phyloP scores from a whole-genome alignment of 169 alveolate genomes.

The Pseudocohnilembus persalinus region DNA sequence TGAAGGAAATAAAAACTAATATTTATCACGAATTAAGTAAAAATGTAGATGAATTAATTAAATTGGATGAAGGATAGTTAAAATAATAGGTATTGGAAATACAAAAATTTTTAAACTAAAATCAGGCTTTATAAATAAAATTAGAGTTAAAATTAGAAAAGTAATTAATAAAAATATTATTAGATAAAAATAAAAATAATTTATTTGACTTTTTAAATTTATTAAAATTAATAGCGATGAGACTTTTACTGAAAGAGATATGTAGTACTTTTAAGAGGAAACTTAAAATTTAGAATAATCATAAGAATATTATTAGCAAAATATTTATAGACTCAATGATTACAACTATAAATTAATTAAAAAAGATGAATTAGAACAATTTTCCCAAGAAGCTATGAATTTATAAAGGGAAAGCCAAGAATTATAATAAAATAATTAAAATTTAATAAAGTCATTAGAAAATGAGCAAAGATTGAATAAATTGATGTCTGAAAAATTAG shows the following conservation, averaged over 20 bases:
- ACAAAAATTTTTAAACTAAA: no score
- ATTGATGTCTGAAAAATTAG: not conserved
- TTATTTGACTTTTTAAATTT: no score
- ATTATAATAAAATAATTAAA: no score
- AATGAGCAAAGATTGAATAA: not conserved
- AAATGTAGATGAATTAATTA: not conserved
- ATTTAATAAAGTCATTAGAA: not conserved
- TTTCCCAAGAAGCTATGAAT: not conserved
- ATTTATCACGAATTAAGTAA: not conserved
- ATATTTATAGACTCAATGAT: not conserved
- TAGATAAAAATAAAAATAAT: no score
- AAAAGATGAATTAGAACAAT: not conserved
- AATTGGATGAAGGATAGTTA: not conserved
- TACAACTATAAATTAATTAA: not conserved
- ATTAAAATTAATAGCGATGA: no score
- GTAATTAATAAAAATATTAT: no score
- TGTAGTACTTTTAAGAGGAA: not conserved
- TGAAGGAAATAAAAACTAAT: not conserved
- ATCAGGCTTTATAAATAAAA: not conserved
- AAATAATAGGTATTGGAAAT: not conserved
- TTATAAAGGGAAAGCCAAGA: not conserved
- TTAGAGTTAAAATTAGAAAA: not conserved
- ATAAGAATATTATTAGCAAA: not conserved
- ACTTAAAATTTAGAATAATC: not conserved
- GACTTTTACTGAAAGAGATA: not conserved